A percentile compares a stretch with the other conserved stretches of the same genome.
These are phyloP conservation scores for Talaromyces sp. DNA, from an alignment of 2,329 filamentous ascomycete species.

Conservation along the genomic window DNA sequence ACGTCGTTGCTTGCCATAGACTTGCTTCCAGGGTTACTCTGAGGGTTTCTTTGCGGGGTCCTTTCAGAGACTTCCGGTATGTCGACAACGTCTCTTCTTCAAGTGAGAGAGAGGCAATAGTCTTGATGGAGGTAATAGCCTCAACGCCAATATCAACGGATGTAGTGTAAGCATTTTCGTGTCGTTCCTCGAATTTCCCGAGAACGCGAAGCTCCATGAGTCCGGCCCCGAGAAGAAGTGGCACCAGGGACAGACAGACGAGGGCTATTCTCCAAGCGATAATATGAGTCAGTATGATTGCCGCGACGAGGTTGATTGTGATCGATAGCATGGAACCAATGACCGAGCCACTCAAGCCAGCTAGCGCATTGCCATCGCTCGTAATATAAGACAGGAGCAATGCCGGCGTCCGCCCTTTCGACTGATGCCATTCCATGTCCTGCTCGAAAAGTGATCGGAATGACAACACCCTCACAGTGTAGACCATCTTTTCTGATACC, in stretches of 20 bases:
- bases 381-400: conserved; percentile 65
- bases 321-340: conserved; percentile 67
- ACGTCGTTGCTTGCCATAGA: conserved; percentile 45
- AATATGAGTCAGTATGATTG: conserved; percentile 65
- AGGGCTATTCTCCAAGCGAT: conserved; percentile 73
- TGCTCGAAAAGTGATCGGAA: conserved; percentile 64
- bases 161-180: conserved; percentile 50
- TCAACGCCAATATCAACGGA: conserved; percentile 52
- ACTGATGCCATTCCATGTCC: conserved; percentile 68
- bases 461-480: conserved; percentile 59
- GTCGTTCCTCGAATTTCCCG: conserved; percentile 55
- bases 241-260: conserved; percentile 66
- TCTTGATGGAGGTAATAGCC: conserved; percentile 51
- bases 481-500: conserved; percentile 62
- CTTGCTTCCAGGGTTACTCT: conserved; percentile 47
- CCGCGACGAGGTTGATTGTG: conserved; percentile 63
- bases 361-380: conserved; percentile 63
- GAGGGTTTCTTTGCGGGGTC: conserved; percentile 49
- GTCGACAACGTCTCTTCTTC: conserved; percentile 48
- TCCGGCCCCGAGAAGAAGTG: conserved; percentile 64
- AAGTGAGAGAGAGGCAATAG: conserved; percentile 50
- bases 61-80: conserved; percentile 45
- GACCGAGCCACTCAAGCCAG: conserved; percentile 66
- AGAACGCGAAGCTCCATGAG: conserved; percentile 64
- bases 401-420: conserved; percentile 58